Evolutionary conservation across 768 basidiomycete genomes (phyloP), one percentile per base, ranked within the genome.

Genomic region (Lyophyllum decastes): DNA sequence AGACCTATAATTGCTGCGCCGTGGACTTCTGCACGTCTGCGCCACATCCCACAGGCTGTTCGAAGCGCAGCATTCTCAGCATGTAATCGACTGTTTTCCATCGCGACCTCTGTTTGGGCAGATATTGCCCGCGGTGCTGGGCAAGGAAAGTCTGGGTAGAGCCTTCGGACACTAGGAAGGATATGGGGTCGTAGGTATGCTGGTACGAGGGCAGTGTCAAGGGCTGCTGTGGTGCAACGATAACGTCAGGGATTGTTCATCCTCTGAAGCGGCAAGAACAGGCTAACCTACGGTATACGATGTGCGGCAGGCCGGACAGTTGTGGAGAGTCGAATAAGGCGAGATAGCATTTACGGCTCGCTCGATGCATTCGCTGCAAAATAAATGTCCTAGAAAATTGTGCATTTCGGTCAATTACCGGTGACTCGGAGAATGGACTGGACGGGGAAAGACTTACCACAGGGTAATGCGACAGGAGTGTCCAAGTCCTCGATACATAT

Each of bases 291-390:
- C 78, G 57, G 77, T 77, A 62, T 85, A 89, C 35, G 77, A 65
- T 21, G 76, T 69, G 25, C 82, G 78, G 64, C 88, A 89, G 4
- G 78, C 76, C 12, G 86, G 87, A 62, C 88, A 89, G 51, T 71
- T 74, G 59, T 82, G 85, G 34, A 76, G 72, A 54, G 72, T 75
- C 51, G 77, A 75, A 54, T 73, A 77, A 1, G 81, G 76, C 43
- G 76, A 77, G 16, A 80, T 72, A n/a, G 79, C 74, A 54, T 79
- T 74, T 12, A 85, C 74, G 6, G 79, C 72, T 48, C 74, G 75
- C n/a, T 76, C 68, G 34, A 89, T 76, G 61, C 88, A 89, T 45
- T 78, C 75, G 53, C 78, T 75, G 68, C 88, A 89, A 66, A 87
- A 88, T 40, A 89, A 73, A 63, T 89, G 87, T 14, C 88, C 88